phyloP scores from a whole-genome alignment of 2,329 filamentous ascomycete genomes.

The Fusarium tupiense region DNA sequence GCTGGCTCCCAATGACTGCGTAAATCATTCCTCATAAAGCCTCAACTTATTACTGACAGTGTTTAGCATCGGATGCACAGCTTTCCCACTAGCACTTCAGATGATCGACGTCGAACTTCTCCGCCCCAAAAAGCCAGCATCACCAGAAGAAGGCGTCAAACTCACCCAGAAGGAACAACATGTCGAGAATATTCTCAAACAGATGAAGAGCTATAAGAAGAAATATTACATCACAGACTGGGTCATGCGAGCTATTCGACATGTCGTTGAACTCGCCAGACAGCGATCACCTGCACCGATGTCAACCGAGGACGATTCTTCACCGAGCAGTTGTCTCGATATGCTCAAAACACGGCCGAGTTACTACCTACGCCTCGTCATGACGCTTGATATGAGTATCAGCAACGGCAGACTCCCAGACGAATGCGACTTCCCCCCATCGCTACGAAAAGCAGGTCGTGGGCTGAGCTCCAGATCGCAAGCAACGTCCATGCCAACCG shows the following conservation, averaged over 20 bases:
- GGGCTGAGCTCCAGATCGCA: not conserved
- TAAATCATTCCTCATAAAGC: not conserved
- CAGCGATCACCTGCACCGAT: not conserved
- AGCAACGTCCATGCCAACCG: accelerated
- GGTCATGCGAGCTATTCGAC: constrained; percentile 34
- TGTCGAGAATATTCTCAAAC: constrained; percentile 31
- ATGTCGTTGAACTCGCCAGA: constrained; percentile 32
- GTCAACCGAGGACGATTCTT: not conserved
- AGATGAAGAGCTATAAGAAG: constrained; percentile 37
- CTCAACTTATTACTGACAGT: not conserved
- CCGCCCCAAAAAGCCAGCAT: constrained; percentile 6
- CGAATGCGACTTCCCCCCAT: constrained; percentile 37
- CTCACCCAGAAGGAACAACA: constrained; percentile 33
- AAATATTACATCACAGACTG: constrained; percentile 41
- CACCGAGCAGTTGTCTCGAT: constrained; percentile 23
- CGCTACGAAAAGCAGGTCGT: constrained; percentile 7
- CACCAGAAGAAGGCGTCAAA: not conserved
- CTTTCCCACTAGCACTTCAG: constrained; percentile 33
- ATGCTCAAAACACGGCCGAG: constrained; percentile 33
- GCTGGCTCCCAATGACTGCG: constrained; percentile 42
- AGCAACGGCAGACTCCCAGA: constrained; percentile 39
- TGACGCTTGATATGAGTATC: constrained; percentile 41
- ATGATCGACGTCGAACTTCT: constrained; percentile 39
- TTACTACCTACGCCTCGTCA: constrained; percentile 30
- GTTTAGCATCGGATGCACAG: constrained; percentile 36